Conservation (phyloP, 768 basidiomycete species). For the Hebeloma cylindrosporum region DNA sequence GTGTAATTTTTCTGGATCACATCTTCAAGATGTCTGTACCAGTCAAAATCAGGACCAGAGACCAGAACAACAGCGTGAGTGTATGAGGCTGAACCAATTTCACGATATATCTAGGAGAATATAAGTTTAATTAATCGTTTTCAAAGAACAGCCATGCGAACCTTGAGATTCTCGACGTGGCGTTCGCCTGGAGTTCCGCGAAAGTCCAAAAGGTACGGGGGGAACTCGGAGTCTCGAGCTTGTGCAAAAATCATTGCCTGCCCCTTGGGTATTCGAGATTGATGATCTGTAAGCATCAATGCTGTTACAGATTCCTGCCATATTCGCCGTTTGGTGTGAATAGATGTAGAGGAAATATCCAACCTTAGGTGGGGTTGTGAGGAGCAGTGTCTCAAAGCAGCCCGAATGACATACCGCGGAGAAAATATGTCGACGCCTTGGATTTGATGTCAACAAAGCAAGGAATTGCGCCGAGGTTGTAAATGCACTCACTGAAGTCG, state of each 20-base stretch:
- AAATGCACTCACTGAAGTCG: conserved; percentile 63
- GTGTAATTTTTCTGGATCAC: conserved; percentile 56
- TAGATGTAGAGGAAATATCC: conserved; percentile 53
- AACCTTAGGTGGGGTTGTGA: conserved; percentile 37
- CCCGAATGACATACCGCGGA: conserved; percentile 48
- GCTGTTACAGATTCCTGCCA: conserved; percentile 79
- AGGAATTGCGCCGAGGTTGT: background rate
- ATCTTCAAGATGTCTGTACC: conserved; percentile 46
- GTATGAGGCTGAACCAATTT: conserved; percentile 61
- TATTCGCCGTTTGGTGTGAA: conserved; percentile 67
- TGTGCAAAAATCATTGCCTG: conserved; percentile 62
- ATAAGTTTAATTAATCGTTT: background rate
- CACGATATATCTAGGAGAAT: conserved; percentile 61
- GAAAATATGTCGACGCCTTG: conserved; percentile 81
- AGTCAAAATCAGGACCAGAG: conserved; percentile 47
- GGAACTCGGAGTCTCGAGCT: conserved; percentile 54
- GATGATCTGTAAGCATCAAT: conserved; percentile 59
- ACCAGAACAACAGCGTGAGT: conserved; percentile 47
- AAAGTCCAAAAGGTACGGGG: conserved; percentile 71
- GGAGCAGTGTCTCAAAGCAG: background rate
- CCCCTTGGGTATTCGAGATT: conserved; percentile 56
- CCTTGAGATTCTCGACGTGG: conserved; percentile 80
- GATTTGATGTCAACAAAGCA: background rate
- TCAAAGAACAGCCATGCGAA: conserved; percentile 19
- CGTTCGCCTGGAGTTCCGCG: conserved; percentile 63